Evolutionary conservation across 1,284 basidiomycete genomes (phyloP), one percentile per base, ranked within the genome.

Genomic region (Ganoderma boninense): DNA sequence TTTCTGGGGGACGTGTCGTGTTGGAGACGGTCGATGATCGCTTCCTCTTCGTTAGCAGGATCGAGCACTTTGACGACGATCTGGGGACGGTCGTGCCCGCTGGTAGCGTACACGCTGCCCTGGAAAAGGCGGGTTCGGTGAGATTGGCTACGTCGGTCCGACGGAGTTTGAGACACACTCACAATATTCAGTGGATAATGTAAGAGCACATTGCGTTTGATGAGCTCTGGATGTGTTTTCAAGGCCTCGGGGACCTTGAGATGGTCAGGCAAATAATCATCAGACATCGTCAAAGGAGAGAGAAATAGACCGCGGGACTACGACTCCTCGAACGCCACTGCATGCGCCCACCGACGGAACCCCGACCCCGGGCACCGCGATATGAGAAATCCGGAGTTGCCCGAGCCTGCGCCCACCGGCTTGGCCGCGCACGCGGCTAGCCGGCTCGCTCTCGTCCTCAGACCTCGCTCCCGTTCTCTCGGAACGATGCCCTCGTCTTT

Each of bases 301-400:
- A 10, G 35, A n/a, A 8, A 18, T 20, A 10, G 35, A 38, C 35
- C 35, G 26, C 26, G 26, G 26, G 26, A 29, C 26, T 29, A 7
- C n/a, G 20, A 44, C 18, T 44, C 44, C 18, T 44, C 44, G 18
- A 44, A 16, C 44, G 18, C 44, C 7, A 10, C 10, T 38, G 10
- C 35, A 38, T 7, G 6, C 10, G 35, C 6, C 35, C 26, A 29
- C 26, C 26, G 26, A 38, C 35, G 4, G 35, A 10, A 38, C 35
- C 35, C 35, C 35, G 35, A 38, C 35, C 35, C 42, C 49, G 49
- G 49, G 4, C n/a, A 52, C n/a, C 49, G 4, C 4, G 49, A 72
- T 72, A 62, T 66, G 69, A 0, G 38, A 14, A 72, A 20, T 8
- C 73, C 73, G 73, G 73, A 71, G 69, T 60, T 67, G 62, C 65